Percentiles rank a stretch among this genome's conserved stretches.
Conservation (phyloP, 169 alveolate species). For the Plasmodium malariae region DNA sequence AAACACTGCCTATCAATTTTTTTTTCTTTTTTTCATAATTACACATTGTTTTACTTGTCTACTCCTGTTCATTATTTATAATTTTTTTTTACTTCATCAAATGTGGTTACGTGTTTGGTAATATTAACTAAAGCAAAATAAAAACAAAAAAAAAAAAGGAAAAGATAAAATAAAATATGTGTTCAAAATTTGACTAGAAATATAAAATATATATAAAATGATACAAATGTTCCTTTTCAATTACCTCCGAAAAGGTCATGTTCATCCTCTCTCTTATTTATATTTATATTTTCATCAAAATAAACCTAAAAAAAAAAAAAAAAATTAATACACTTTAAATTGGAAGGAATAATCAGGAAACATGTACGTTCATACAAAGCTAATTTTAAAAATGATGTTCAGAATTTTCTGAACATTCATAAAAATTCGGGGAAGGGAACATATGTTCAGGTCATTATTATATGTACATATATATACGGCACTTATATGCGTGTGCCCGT, state of each 20-base stretch:
- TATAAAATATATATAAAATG: background rate
- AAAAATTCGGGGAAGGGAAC: no score
- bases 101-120: constrained; percentile 19
- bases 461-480: background rate
- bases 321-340: background rate
- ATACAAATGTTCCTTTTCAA: background rate
- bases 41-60: background rate
- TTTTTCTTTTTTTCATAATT: no score
- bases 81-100: constrained; percentile 39
- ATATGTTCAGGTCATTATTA: no score
- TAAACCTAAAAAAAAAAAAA: constrained; percentile 13
- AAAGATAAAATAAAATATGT: background rate
- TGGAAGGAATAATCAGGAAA: no score
- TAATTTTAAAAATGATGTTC: background rate
- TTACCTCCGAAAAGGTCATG: constrained; percentile 53
- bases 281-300: background rate
- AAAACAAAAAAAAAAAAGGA: background rate
- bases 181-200: background rate
- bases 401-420: no score
- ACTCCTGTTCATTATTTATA: background rate
- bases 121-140: constrained; percentile 30
- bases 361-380: background rate
- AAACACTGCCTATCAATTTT: background rate
- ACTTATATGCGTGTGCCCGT: background rate
- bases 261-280: constrained; percentile 12